These are phyloP conservation scores for Eucalyptus erythrocorys DNA, from an alignment of 345 rosid species.

Conservation along the genomic window DNA sequence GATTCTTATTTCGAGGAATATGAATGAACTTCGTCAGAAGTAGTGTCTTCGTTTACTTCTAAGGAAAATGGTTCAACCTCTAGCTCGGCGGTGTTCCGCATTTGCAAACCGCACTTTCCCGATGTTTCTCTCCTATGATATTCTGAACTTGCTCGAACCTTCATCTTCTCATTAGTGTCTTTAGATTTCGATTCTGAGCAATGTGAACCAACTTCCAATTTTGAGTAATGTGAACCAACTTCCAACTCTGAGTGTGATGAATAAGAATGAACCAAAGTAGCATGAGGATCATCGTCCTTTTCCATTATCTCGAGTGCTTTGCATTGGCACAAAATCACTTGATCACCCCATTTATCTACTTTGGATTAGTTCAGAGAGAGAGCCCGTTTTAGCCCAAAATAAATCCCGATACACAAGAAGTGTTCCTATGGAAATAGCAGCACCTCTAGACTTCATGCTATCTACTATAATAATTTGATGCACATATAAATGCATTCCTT, in stretches of 20 bases:
- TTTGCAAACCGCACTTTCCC: background rate
- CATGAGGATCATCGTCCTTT: background rate
- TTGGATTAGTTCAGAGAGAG: no score
- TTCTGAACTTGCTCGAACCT: background rate
- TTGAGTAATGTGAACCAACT: background rate
- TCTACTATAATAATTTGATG: no score
- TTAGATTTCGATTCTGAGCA: background rate
- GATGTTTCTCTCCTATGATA: background rate
- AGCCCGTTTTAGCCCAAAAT: no score
- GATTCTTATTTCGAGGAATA: background rate
- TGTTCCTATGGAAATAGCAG: no score
- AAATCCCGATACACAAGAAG: no score
- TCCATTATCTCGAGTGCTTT: background rate
- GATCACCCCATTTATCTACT: no score
- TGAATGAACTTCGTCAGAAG: background rate
- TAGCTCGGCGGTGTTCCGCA: background rate
- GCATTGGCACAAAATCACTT: background rate
- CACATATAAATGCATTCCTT: no score
- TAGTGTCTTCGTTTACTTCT: background rate
- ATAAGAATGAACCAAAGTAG: background rate
- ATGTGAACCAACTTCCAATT: background rate
- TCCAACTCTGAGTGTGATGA: background rate
- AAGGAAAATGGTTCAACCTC: background rate
- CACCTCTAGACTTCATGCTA: no score
- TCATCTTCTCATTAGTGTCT: background rate